Base-by-base conservation (phyloP, 495 filamentous ascomycete species). In the Bacidia rubella region DNA sequence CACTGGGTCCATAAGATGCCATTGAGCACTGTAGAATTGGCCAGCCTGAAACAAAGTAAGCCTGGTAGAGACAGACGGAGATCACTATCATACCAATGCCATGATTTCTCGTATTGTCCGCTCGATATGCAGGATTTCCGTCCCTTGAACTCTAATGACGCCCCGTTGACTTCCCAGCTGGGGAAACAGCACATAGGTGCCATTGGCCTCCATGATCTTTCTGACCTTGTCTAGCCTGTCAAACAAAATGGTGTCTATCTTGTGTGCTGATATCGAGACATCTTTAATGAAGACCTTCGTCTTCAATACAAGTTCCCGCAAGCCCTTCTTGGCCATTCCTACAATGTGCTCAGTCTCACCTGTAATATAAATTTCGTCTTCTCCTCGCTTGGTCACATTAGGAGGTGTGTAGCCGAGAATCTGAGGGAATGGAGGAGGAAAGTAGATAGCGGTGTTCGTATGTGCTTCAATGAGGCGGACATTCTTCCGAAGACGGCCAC, bases 151-250 rank as follows among this genome's bases (percentile, higher is more conserved):
- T 20, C 92, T 81, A 57, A 97, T 83, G 29, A 83, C 66, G 47
- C 78, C 82, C 17, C 82, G 80, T 60, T 86, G 81, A 51, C 85
- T 85, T 19, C 86, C 92, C 32, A 97, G 75, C 20, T 81, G 76
- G 3, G 90, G 90, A 51, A 97, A 85, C 52, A 93, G 77, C 56
- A 98, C 84, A 67, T 89, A 94, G 4, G 90, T 89, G 9, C 90
- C 90, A 62, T 97, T 97, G 49, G 82, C 81, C 64, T 97, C 92
- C 74, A 95, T 94, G 45, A 98, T 95, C 75, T 95, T 95, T 54
- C 88, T 83, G 26, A 96, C 86, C 63, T 97, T 96, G 65, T 97
- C 90, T 62, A 97, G 74, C 11, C 93, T 85, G 50, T 85, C 82
- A 17, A 97, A 81, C 46, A 97, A 62, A 54, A 98, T 88, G 63